These are phyloP conservation scores for Blumeriella jaapii DNA, from an alignment of 2,329 filamentous ascomycete genomes.

Conservation along the genomic window DNA sequence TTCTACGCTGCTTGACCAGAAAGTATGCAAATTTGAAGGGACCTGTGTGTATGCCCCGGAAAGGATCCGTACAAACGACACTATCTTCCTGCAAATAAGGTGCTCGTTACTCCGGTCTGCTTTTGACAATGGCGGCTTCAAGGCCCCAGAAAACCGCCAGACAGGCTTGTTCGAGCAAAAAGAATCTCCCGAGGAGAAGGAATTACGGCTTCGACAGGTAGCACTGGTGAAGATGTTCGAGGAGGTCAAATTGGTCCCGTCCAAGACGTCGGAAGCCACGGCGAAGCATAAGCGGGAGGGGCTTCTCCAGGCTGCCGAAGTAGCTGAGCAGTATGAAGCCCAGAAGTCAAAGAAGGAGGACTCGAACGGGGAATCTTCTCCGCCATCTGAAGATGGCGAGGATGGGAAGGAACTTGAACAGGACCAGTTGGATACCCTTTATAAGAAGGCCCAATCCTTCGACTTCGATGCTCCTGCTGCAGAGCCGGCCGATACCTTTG, in stretches of 20 bases:
- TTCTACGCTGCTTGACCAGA: conserved; percentile 82
- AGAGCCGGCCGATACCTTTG: conserved; percentile 72
- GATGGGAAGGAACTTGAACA: conserved; percentile 89
- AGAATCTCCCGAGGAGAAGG: conserved; percentile 76
- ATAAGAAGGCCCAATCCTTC: conserved; percentile 93
- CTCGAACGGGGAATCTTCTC: conserved; percentile 30
- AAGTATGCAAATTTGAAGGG: conserved; percentile 77
- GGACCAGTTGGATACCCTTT: conserved; percentile 85
- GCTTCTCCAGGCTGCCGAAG: conserved; percentile 76
- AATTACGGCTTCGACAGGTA: conserved; percentile 72
- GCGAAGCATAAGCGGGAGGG: conserved; percentile 74
- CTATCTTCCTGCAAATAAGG: conserved; percentile 77
- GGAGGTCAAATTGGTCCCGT: conserved; percentile 74
- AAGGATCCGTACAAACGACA: conserved; percentile 77
- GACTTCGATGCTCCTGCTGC: conserved; percentile 86
- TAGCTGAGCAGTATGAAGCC: conserved; percentile 65
- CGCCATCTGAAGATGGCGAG: conserved; percentile 49
- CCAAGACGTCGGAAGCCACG: conserved; percentile 59
- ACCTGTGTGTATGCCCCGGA: conserved; percentile 85
- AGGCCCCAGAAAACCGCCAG: conserved; percentile 56
- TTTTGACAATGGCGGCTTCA: conserved; percentile 55
- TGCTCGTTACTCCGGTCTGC: conserved; percentile 65
- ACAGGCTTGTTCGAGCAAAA: conserved; percentile 70
- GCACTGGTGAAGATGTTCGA: conserved; percentile 81
- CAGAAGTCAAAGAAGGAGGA: conserved; percentile 32